Evolutionary conservation across 768 basidiomycete genomes (phyloP), one percentile per base, ranked within the genome.

Genomic region (Amanita rubescens): DNA sequence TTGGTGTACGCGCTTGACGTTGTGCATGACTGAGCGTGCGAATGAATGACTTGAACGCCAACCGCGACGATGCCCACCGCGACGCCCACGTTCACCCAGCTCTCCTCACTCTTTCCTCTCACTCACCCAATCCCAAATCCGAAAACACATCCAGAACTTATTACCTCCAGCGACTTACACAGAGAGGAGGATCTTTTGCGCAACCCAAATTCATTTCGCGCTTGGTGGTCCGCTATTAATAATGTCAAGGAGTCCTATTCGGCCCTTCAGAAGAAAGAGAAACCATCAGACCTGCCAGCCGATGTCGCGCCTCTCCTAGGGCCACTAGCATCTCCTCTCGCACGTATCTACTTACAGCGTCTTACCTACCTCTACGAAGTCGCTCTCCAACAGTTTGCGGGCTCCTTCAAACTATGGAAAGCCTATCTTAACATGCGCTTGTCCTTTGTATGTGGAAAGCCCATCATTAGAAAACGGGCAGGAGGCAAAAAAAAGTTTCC

Each of bases 321-420:
- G 12, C 85, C 87, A 14, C 80, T 97, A 39, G 79, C 88, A 15
- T 81, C 87, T 3, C 78, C 84, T 5, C 76, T 78, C 19, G 79
- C 87, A 42, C 79, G 94, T 57, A 75, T 82, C 41, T 84, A 84
- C 24, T 72, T 98, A 6, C 92, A 96, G 60, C 82, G 86, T 45
- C 72, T 95, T 30, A 87, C 87, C 2, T 94, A 90, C 67, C 78
- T 96, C n/a, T 98, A 96, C 65, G 96, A 99, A 69, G 76, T 90
- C 17, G 95, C 95, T 0, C 78, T 99, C 20, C 77, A 71, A 3
- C 80, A 94, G 58, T 96, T 97, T 62, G 87, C 94, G 0, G 82
- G 79, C 10, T 90, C 87, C 2, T 98, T 92, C 81, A 94, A 96
- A 67, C 71, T 98, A 49, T 98, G 96, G 96, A 94, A 92, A 64